Evolutionary conservation across 1,284 basidiomycete genomes (phyloP).

Genomic region (Anthracocystis walkeri): DNA sequence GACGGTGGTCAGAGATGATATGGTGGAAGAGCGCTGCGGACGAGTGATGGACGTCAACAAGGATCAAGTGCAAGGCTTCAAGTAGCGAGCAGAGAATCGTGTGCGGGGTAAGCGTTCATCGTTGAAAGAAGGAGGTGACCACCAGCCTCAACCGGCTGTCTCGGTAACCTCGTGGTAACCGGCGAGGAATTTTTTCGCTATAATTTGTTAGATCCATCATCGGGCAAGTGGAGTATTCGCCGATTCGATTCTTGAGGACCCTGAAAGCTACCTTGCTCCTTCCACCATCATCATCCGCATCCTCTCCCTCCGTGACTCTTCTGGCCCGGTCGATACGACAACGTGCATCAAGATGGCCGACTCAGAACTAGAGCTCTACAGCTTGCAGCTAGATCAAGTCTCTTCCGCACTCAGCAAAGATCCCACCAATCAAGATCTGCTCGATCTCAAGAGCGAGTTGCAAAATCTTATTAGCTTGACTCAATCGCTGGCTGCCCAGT

Average conservation of each 20-base stretch:
- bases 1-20: too few relatives aligned
- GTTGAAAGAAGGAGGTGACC: not conserved
- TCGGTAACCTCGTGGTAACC: conserved; percentile 11
- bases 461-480: conserved; percentile 90
- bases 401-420: conserved; percentile 85
- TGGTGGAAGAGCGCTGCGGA: too few relatives aligned
- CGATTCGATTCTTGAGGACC: too few relatives aligned
- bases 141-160: not conserved
- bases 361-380: conserved; percentile 31
- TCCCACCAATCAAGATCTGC: conserved; percentile 80
- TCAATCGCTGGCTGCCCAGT: conserved; percentile 50
- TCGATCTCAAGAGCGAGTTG: conserved; percentile 81
- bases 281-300: not conserved
- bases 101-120: not conserved
- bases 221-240: not conserved
- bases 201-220: not conserved
- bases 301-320: not conserved
- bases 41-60: too few relatives aligned
- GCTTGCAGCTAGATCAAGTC: conserved; percentile 79
- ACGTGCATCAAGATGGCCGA: conserved; percentile 12
- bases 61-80: not conserved
- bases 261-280: too few relatives aligned
- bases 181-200: not conserved
- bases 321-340: too few relatives aligned
- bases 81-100: not conserved